Evolutionary conservation across 768 basidiomycete species (phyloP).

Genomic region (Chalciporus pseudorubinellus): DNA sequence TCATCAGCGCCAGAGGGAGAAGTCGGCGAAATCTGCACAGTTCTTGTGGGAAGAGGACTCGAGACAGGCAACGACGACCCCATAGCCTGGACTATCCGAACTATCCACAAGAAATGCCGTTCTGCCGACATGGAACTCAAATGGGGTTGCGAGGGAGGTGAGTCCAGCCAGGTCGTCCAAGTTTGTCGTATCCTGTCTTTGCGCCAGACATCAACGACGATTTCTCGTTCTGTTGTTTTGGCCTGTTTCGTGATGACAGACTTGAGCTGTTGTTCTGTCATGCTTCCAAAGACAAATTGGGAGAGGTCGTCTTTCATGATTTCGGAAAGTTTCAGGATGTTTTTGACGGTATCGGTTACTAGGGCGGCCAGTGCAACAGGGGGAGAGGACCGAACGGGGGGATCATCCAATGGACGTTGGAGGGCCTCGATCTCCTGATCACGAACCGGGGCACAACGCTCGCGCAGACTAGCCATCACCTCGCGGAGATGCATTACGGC

Average conservation of each 20-base stretch:
- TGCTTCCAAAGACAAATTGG: slow-evolving; percentile 58
- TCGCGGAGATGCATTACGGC: slow-evolving; percentile 54
- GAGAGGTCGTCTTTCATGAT: slow-evolving; percentile 71
- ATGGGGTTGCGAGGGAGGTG: slow-evolving; percentile 1
- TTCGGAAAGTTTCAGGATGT: slow-evolving; percentile 51
- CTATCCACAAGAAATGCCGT: slow-evolving; percentile 41
- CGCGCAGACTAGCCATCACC: slow-evolving; percentile 46
- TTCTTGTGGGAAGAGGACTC: slow-evolving; percentile 30
- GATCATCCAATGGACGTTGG: slow-evolving; percentile 34
- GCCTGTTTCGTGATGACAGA: slow-evolving; percentile 52
- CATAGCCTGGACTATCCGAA: slow-evolving; percentile 46
- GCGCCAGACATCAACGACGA: slow-evolving; percentile 53
- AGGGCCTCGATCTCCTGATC: slow-evolving; percentile 53
- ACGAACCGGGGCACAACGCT: slow-evolving; percentile 67
- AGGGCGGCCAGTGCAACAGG: slow-evolving; percentile 41
- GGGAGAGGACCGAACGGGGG: slow-evolving; percentile 22
- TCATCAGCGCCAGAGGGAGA: not conserved
- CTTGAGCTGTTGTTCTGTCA: slow-evolving; percentile 61
- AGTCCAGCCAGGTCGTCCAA: slow-evolving; percentile 28
- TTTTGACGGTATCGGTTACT: slow-evolving; percentile 46
- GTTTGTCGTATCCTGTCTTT: slow-evolving; percentile 21
- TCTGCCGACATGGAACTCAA: slow-evolving; percentile 14
- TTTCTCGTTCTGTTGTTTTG: slow-evolving; percentile 49
- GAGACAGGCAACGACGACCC: slow-evolving; percentile 41
- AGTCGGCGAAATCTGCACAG: slow-evolving; percentile 8